Conservation (phyloP, 305 asterid genomes). For the Rubia peregrina region DNA sequence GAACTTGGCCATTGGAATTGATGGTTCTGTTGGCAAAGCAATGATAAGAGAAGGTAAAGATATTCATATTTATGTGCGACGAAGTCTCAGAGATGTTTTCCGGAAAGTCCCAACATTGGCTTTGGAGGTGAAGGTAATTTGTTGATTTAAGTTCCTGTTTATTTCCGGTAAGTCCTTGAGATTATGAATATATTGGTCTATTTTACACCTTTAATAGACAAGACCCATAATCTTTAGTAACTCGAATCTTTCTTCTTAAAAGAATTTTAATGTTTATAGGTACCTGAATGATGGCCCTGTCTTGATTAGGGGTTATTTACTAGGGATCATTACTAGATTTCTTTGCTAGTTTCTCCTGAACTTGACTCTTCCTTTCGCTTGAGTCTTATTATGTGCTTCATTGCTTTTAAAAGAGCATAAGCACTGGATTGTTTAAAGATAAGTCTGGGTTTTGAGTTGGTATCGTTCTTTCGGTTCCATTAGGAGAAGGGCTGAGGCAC, state of each 20-base stretch:
- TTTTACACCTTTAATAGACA: not conserved
- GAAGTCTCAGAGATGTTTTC: constrained; percentile 93
- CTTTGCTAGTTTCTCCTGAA: not conserved
- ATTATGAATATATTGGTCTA: not conserved
- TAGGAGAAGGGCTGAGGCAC: not conserved
- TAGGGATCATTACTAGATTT: not conserved
- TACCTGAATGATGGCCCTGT: not conserved
- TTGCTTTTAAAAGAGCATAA: not conserved
- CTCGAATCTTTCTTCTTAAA: not conserved
- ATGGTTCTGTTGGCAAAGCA: constrained; percentile 71
- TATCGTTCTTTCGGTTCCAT: not conserved
- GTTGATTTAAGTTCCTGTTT: constrained; percentile 17
- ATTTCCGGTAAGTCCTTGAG: constrained; percentile 2
- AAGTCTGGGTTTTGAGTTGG: not conserved
- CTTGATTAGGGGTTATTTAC: not conserved
- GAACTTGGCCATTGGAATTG: constrained; percentile 88
- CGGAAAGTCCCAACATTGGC: constrained; percentile 86
- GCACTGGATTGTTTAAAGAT: not conserved
- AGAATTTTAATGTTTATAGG: not conserved
- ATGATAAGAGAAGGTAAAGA: constrained; percentile 94
- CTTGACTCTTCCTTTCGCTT: not conserved
- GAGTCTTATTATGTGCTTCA: not conserved
- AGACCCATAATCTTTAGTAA: not conserved
- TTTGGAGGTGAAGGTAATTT: constrained; percentile 77
- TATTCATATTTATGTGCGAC: constrained; percentile 74